Evolutionary conservation across 371 early-diverging fungal species (phyloP), one percentile per base, ranked within the genome.

Genomic region (Saksenaea vasiformis): DNA sequence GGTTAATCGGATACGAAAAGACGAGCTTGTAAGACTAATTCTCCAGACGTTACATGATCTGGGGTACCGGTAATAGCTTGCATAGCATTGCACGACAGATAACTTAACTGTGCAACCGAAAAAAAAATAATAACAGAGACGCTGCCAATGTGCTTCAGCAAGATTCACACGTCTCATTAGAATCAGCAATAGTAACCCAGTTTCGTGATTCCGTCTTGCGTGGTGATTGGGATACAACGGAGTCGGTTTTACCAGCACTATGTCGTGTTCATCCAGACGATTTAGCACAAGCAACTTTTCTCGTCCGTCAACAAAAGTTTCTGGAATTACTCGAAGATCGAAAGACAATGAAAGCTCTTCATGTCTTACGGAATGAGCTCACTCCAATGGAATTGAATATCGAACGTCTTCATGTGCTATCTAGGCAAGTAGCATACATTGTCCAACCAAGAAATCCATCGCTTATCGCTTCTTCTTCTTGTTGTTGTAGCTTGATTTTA

Each of bases 21-120:
- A 88, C 36, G 95, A 97, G 70, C 79, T 95, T 5, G 91, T 95
- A 17, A 85, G 97, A n/a, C 71, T 97, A 13, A 90, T 97, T 76
- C 68, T 93, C 28, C 96, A 97, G 70, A 79, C 92, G 26, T 74
- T 97, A 36, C 79, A 85, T n/a, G 91, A 92, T 57, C 78, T 95
- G 58, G 95, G 94, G 5, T 94, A 91, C 67, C 83, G 68, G 93
- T 93, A 83, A 74, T 56, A 54, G 54, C 43, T 28, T 58, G 11
- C 27, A 36, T 39, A 47, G n/a, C 11, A 39, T 39, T 39, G 39
- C 39, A 39, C 39, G n/a, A 39, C 39, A 39, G 11, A 26, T 27
- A 51, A 19, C 24, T 43, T 28, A 37, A 14, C 41, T 58, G 19
- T 22, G 38, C 43, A 47, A 24, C 44, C 60, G n/a, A 31, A 31